Evolutionary conservation across 176 grass and related monocot genomes (phyloP).

Genomic region (Melocanna baccifera): DNA sequence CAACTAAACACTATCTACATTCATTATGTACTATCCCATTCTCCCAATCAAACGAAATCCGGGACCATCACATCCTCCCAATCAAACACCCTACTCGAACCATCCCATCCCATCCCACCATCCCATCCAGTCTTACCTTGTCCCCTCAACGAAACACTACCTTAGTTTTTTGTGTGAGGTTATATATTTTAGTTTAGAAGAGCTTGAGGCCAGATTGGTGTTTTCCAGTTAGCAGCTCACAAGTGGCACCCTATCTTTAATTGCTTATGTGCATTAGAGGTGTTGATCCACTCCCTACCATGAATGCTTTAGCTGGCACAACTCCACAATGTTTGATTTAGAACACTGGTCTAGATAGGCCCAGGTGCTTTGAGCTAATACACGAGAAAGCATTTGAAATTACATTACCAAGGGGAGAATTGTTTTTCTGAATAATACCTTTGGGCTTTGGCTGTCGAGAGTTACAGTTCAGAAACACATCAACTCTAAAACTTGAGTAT

Average conservation of each 20-base stretch:
- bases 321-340: neutral
- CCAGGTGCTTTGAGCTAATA: neutral
- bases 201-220: neutral
- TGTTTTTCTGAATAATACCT: neutral
- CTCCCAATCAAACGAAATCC: too few species aligned
- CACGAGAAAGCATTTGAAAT: slow-evolving; percentile 14
- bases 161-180: neutral
- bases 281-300: neutral
- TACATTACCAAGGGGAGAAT: neutral
- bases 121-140: too few species aligned
- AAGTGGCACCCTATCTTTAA: neutral
- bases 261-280: neutral
- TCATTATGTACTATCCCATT: too few species aligned
- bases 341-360: neutral
- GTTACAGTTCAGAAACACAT: neutral
- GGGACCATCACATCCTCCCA: too few species aligned
- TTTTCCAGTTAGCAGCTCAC: neutral
- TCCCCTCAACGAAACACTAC: too few species aligned
- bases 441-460: neutral
- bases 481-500: neutral
- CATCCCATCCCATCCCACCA: too few species aligned
- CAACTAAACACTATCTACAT: too few species aligned
- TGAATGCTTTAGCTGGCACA: neutral
- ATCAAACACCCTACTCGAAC: too few species aligned
- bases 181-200: neutral